phyloP scores from a whole-genome alignment of 192 early-diverging fungal species.

The Rhizophlyctis rosea region DNA sequence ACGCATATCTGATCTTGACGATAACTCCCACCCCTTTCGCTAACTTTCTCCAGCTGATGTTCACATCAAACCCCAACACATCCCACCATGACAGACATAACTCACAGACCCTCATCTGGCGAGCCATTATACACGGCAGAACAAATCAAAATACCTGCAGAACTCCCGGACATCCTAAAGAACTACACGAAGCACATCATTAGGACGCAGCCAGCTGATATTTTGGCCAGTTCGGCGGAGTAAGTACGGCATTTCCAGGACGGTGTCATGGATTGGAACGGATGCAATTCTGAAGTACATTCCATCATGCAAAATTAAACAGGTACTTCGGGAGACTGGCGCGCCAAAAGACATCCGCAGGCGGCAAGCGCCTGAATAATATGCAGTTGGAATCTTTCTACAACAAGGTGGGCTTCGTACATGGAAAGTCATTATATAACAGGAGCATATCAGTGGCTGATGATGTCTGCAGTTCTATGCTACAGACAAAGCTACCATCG shows the following conservation, averaged over 20 bases:
- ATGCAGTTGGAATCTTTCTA: constrained; percentile 45
- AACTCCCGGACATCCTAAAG: constrained; percentile 51
- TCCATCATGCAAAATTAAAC: neutral
- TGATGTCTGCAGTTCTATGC: constrained; percentile 15
- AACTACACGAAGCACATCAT: constrained; percentile 55
- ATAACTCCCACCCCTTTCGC: too few relatives aligned
- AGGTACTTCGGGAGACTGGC: constrained; percentile 44
- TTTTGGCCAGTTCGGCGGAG: constrained; percentile 41
- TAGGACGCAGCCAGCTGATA: constrained; percentile 43
- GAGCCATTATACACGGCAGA: constrained; percentile 49
- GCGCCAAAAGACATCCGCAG: constrained; percentile 28
- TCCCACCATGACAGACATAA: too few relatives aligned
- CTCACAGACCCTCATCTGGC: too few relatives aligned
- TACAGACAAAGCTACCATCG: constrained; percentile 11
- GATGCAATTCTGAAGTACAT: neutral
- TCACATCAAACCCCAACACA: too few relatives aligned
- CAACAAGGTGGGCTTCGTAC: constrained; percentile 29
- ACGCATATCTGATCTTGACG: too few relatives aligned
- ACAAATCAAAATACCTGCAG: constrained; percentile 54
- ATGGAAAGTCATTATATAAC: neutral
- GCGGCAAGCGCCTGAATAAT: constrained; percentile 28
- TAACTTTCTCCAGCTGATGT: too few relatives aligned
- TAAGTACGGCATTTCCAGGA: constrained; percentile 19
- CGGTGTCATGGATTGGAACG: neutral
- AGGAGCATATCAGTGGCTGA: constrained; percentile 5